Conservation (phyloP, 208 protist genomes). For the Endotrypanum monterogeii region DNA sequence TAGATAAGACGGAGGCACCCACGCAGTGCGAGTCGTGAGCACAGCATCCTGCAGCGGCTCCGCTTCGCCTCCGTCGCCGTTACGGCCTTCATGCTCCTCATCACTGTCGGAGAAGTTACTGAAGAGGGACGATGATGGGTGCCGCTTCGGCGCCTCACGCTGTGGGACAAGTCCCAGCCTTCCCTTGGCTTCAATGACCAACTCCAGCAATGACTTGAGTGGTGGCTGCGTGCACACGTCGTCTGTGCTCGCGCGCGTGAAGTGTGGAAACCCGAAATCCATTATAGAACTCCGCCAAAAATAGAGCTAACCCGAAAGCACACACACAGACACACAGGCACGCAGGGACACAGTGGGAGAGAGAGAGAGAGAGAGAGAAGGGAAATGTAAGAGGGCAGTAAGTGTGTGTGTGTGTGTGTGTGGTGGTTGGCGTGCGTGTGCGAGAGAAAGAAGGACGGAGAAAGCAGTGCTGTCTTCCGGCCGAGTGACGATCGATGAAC, state of each 20-base stretch:
- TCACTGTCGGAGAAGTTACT: slow-evolving; percentile 28
- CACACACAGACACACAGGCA: background rate
- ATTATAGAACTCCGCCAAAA: too few relatives aligned
- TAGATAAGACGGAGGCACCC: slow-evolving; percentile 46
- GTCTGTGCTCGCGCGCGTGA: slow-evolving; percentile 54
- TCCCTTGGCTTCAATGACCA: slow-evolving; percentile 72
- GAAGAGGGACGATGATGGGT: slow-evolving; percentile 8
- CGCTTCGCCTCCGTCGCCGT: background rate
- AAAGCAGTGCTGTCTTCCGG: too few relatives aligned
- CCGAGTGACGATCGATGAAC: too few relatives aligned
- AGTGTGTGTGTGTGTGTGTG: background rate
- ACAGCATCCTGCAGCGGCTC: slow-evolving; percentile 13
- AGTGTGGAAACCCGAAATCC: slow-evolving; percentile 51
- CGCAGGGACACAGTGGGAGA: background rate
- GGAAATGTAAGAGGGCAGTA: background rate
- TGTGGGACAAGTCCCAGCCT: slow-evolving; percentile 53
- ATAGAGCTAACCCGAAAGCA: background rate
- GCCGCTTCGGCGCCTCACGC: slow-evolving; percentile 30
- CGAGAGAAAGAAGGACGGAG: too few relatives aligned
- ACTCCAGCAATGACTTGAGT: slow-evolving; percentile 76
- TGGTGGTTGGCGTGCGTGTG: too few relatives aligned
- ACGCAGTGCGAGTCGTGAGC: slow-evolving; percentile 49
- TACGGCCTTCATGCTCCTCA: slow-evolving; percentile 17
- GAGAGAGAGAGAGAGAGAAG: background rate
- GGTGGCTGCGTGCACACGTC: slow-evolving; percentile 11